Evolutionary conservation across 768 basidiomycete genomes (phyloP).

Genomic region (Melanogaster broomeanus): DNA sequence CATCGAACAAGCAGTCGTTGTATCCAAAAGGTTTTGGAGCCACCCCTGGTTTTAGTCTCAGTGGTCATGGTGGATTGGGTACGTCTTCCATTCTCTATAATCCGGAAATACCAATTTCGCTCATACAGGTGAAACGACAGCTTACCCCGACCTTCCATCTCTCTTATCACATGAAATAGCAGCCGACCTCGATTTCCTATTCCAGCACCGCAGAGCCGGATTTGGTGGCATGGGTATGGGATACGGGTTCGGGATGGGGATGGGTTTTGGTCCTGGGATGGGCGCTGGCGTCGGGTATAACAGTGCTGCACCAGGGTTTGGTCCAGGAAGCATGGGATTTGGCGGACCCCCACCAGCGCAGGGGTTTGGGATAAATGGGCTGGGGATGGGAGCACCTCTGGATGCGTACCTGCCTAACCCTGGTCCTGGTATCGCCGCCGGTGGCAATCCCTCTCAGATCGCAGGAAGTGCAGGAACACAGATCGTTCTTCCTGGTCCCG

Average conservation of each 20-base stretch:
- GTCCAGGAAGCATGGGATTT: conserved; percentile 17
- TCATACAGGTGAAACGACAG: conserved; percentile 46
- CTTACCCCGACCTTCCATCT: conserved; percentile 35
- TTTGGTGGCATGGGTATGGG: conserved; percentile 17
- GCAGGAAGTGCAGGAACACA: not conserved
- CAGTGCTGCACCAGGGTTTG: conserved; percentile 13
- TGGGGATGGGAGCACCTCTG: conserved; percentile 14
- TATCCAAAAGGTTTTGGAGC: conserved; percentile 16
- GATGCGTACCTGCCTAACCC: conserved; percentile 18
- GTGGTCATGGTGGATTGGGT: conserved; percentile 20
- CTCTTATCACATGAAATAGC: conserved; percentile 51
- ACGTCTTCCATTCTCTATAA: conserved; percentile 6
- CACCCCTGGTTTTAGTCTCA: conserved; percentile 13
- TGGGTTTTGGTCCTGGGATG: conserved; percentile 24
- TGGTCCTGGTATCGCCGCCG: conserved; percentile 12
- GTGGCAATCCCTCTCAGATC: conserved; percentile 8
- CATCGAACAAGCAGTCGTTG: conserved; percentile 20
- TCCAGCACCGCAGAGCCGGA: conserved; percentile 37
- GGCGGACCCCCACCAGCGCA: conserved; percentile 12
- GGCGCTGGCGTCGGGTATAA: conserved; percentile 20
- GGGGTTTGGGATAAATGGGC: conserved; percentile 23
- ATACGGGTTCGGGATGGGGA: conserved; percentile 25
- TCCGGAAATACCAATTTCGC: conserved; percentile 1
- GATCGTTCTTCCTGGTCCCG: conserved; percentile 10
- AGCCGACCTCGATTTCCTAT: conserved; percentile 55